Evolutionary conservation across 139 green algal genomes (phyloP), one percentile per base, ranked within the genome.

Genomic region (Chlamydomonas incerta): DNA sequence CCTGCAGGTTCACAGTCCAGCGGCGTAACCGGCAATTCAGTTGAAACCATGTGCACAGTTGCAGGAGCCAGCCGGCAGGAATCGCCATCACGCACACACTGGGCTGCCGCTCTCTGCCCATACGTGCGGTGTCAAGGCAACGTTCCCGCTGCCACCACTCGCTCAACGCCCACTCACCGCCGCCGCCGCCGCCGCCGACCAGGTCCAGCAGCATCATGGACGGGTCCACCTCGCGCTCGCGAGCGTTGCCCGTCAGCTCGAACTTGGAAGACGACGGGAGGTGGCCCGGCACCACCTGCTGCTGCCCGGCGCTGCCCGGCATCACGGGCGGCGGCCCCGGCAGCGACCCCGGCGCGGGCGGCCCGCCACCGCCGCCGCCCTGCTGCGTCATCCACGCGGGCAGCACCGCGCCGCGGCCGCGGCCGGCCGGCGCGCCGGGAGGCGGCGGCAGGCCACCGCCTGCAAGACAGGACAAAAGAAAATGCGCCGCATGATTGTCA

Each of bases 321-420:
- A 11, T 2, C n/a, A n/a, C 55, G 47, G 26, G 58, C 24, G 55
- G 72, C n/a, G 55, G 50, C 35, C 60, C 68, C 52, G 21, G 85
- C 17, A 58, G 67, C 9, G 31, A 31, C 52, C 62, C 66, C 18
- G 50, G 67, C 6, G 75, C 29, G 15, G 60, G 58, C 47, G n/a
- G n/a, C 3, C n/a, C 65, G 41, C 63, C 58, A 28, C n/a, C 37
- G 35, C 46, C 52, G 33, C 68, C 67, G 41, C 80, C 52, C 18
- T 18, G 41, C 46, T 83, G 77, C 13, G 81, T 80, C 86, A 91
- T 91, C 87, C 87, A 91, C 6, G 87, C 87, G n/a, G 87, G 87
- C 63, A 91, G 47, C 35, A 87, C 76, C 15, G 57, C 72, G 10
- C 87, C 87, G 26, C 87, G 68, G 15, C 88, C 85, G 46, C 85